Conservation (phyloP, 371 early-diverging fungal species). For the Basidiobolus heterosporus region DNA sequence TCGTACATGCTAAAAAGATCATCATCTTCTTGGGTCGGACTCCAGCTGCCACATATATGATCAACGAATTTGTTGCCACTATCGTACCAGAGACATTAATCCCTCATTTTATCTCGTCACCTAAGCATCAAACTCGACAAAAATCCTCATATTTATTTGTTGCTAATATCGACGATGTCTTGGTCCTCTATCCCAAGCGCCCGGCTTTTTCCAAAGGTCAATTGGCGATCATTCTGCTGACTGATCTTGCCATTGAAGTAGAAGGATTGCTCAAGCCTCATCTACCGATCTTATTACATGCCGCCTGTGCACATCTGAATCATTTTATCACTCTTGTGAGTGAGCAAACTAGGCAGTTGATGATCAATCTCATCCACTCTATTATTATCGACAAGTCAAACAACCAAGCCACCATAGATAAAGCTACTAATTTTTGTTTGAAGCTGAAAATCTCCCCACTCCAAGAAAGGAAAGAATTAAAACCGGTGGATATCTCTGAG, state of each 20-base stretch:
- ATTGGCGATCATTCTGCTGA: constrained; percentile 56
- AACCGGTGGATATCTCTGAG: too few species aligned
- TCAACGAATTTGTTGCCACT: constrained; percentile 41
- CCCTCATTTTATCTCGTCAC: constrained; percentile 22
- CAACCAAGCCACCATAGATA: constrained; percentile 16
- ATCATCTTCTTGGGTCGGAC: constrained; percentile 66
- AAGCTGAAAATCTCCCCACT: not conserved
- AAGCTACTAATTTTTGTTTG: constrained; percentile 31
- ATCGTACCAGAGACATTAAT: constrained; percentile 67
- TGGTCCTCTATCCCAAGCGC: constrained; percentile 42
- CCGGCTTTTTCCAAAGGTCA: constrained; percentile 66
- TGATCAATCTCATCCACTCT: constrained; percentile 64
- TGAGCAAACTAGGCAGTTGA: constrained; percentile 61
- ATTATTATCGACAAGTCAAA: constrained; percentile 16
- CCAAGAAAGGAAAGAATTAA: not conserved
- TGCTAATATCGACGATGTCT: constrained; percentile 46
- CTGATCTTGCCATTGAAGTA: constrained; percentile 63
- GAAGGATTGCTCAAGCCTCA: constrained; percentile 47
- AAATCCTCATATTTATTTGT: constrained; percentile 20
- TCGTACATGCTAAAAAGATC: constrained; percentile 61
- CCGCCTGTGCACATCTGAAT: constrained; percentile 64
- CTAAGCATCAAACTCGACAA: constrained; percentile 3
- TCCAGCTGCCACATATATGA: constrained; percentile 30
- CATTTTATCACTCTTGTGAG: constrained; percentile 57
- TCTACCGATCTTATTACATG: constrained; percentile 56